Conservation (phyloP, 345 rosid genomes). For the Noccaea caerulescens region DNA sequence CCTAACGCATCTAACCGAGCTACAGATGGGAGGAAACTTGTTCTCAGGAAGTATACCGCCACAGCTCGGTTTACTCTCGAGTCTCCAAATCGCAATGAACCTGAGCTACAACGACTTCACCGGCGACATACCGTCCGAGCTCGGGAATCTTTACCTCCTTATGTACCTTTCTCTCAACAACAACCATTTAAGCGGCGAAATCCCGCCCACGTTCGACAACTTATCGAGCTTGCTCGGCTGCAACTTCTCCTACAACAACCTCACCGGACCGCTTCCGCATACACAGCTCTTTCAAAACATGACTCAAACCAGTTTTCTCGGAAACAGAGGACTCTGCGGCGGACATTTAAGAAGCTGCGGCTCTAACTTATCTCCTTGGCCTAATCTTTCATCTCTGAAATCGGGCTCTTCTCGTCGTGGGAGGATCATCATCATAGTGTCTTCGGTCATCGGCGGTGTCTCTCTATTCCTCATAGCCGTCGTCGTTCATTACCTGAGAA, state of each 20-base stretch:
- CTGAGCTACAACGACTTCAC: constrained; percentile 75
- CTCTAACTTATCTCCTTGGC: constrained; percentile 48
- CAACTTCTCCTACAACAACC: constrained; percentile 90
- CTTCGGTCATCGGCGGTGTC: constrained; percentile 70
- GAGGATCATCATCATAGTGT: constrained; percentile 59
- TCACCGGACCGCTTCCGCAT: constrained; percentile 72
- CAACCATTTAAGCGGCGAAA: constrained; percentile 77
- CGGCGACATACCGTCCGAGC: constrained; percentile 75
- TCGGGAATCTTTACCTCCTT: constrained; percentile 71
- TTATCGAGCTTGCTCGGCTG: constrained; percentile 79
- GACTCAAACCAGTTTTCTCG: constrained; percentile 61
- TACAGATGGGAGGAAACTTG: constrained; percentile 92
- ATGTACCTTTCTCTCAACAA: constrained; percentile 73
- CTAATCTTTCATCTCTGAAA: constrained; percentile 39
- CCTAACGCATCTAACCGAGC: constrained; percentile 73
- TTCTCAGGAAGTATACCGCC: constrained; percentile 77
- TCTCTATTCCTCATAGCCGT: constrained; percentile 73
- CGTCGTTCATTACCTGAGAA: constrained; percentile 64
- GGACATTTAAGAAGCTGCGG: constrained; percentile 61
- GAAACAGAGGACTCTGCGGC: constrained; percentile 86
- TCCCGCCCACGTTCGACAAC: constrained; percentile 66
- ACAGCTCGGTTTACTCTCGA: constrained; percentile 74
- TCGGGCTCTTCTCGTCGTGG: constrained; percentile 47
- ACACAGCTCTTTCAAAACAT: constrained; percentile 62
- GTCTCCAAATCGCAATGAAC: constrained; percentile 94